phyloP scores from a whole-genome alignment of 768 basidiomycete species.

The Collybia mongolica region DNA sequence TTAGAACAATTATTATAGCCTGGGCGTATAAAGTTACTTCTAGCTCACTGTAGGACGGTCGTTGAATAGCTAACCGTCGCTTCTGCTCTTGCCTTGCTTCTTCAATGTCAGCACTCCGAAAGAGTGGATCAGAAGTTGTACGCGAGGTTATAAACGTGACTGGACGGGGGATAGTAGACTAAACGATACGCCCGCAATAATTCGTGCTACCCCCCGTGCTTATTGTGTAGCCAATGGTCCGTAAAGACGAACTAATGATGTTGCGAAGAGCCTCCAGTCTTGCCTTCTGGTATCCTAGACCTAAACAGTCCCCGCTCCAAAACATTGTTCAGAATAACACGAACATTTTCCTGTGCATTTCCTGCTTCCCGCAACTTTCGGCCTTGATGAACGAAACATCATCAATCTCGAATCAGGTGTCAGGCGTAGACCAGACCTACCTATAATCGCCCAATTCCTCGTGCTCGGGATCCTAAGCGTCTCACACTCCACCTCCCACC shows the following conservation, averaged over 20 bases:
- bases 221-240: too few relatives aligned
- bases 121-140: too few relatives aligned
- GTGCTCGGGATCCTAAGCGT: constrained; percentile 89
- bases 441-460: constrained; percentile 88
- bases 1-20: too few relatives aligned
- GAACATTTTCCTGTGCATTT: constrained; percentile 42
- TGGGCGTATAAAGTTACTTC: too few relatives aligned
- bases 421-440: constrained; percentile 39
- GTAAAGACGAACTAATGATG: background rate
- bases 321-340: constrained; percentile 55
- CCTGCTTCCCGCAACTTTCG: constrained; percentile 23
- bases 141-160: too few relatives aligned
- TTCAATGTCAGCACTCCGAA: too few relatives aligned
- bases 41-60: too few relatives aligned
- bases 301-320: constrained; percentile 68
- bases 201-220: too few relatives aligned
- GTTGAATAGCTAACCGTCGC: too few relatives aligned
- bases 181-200: too few relatives aligned
- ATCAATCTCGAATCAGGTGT: background rate
- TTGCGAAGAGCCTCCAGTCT: constrained; percentile 22
- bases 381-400: constrained; percentile 1
- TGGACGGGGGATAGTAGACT: too few relatives aligned
- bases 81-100: too few relatives aligned
- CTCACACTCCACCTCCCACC: constrained; percentile 89
- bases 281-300: constrained; percentile 70